Conservation (phyloP, 2,329 filamentous ascomycete genomes). For the Talaromyces funiculosus region DNA sequence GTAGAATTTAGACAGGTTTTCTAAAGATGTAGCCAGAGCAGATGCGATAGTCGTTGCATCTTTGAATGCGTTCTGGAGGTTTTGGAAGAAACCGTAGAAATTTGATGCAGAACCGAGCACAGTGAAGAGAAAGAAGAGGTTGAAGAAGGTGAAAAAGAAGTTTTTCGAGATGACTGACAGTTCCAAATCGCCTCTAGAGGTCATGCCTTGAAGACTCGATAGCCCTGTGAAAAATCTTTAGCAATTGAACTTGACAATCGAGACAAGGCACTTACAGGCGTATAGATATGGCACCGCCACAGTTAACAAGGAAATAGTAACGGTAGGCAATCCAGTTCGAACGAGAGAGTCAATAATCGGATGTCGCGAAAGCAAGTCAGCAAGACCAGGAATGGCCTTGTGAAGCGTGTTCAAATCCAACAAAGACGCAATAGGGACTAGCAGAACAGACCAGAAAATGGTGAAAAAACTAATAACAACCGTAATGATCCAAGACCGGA, state of each 20-base stretch:
- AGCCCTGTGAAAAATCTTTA: slow-evolving; percentile 47
- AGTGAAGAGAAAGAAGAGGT: slow-evolving; percentile 93
- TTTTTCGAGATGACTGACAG: slow-evolving; percentile 95
- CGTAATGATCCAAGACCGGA: slow-evolving; percentile 79
- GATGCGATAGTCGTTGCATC: slow-evolving; percentile 75
- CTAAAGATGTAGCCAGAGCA: slow-evolving; percentile 69
- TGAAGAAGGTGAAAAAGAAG: slow-evolving; percentile 99
- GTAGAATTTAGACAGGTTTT: slow-evolving; percentile 75
- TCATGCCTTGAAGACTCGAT: slow-evolving; percentile 86
- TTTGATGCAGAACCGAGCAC: slow-evolving; percentile 74
- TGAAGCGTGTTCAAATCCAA: slow-evolving; percentile 76
- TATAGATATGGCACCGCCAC: slow-evolving; percentile 90
- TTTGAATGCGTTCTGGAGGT: slow-evolving; percentile 65
- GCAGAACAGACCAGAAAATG: slow-evolving; percentile 79
- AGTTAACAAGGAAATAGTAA: slow-evolving; percentile 80
- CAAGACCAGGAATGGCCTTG: slow-evolving; percentile 65
- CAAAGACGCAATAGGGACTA: slow-evolving; percentile 71
- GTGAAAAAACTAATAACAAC: slow-evolving; percentile 75
- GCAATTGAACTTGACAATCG: not conserved
- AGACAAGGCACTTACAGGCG: slow-evolving; percentile 57
- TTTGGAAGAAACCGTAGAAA: slow-evolving; percentile 60
- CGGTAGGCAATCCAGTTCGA: slow-evolving; percentile 79
- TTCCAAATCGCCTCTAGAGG: slow-evolving; percentile 90
- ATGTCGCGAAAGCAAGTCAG: slow-evolving; percentile 61
- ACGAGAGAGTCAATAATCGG: slow-evolving; percentile 68